phyloP scores from a whole-genome alignment of 2,329 filamentous ascomycete genomes.

The Boeremia exigua region DNA sequence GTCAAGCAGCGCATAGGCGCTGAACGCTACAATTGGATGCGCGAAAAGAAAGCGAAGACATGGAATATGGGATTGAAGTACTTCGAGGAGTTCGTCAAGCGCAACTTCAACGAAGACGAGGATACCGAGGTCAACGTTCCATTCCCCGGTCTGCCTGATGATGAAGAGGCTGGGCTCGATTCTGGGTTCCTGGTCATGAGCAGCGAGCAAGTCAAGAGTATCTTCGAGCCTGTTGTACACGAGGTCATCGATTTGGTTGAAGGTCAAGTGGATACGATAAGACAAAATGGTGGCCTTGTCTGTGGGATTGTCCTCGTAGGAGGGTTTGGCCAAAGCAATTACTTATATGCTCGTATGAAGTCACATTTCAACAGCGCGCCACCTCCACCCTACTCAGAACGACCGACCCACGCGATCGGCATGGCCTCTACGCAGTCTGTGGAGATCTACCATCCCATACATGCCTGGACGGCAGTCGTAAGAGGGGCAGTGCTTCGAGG shows the following conservation, averaged over 20 bases:
- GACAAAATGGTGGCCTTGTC: constrained; percentile 48
- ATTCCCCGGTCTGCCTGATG: constrained; percentile 77
- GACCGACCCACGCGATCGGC: constrained; percentile 68
- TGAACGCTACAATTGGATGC: constrained; percentile 75
- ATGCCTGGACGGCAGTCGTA: constrained; percentile 83
- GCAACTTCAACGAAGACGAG: constrained; percentile 81
- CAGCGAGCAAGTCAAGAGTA: constrained; percentile 71
- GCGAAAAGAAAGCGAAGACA: constrained; percentile 76
- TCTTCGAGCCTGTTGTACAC: constrained; percentile 77
- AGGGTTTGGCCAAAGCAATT: constrained; percentile 81
- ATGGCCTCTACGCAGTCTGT: constrained; percentile 64
- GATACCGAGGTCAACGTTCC: constrained; percentile 79
- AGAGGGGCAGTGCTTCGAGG: constrained; percentile 77
- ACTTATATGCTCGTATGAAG: constrained; percentile 73
- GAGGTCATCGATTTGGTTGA: constrained; percentile 52
- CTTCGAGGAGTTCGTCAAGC: constrained; percentile 85
- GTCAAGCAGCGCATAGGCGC: constrained; percentile 71
- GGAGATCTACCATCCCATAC: constrained; percentile 81
- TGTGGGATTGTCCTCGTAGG: constrained; percentile 80
- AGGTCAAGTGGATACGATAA: constrained; percentile 53
- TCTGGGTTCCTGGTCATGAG: constrained; percentile 78
- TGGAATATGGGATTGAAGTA: constrained; percentile 77
- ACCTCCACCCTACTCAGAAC: constrained; percentile 68
- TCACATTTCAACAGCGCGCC: constrained; percentile 65
- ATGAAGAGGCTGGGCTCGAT: constrained; percentile 76